Percentiles rank a stretch among this genome's conserved stretches.
These are phyloP conservation scores for Canavalia gladiata DNA, from an alignment of 306 rosid genomes.

Conservation along the genomic window DNA sequence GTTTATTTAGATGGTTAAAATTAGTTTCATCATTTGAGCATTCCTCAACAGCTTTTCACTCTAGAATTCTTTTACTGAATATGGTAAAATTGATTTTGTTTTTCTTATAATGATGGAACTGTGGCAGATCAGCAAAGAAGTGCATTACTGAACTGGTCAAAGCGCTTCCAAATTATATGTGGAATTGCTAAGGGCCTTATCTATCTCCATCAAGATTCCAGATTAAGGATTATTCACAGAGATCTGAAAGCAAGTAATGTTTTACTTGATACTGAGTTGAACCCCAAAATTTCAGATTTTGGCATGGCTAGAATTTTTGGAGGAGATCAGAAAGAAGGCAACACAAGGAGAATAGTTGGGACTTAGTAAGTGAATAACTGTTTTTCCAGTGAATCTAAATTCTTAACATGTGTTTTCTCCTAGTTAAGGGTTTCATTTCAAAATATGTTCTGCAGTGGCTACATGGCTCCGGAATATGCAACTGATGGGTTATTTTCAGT, in stretches of 20 bases:
- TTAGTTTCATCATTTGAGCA: constrained; percentile 10
- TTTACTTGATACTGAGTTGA: constrained; percentile 67
- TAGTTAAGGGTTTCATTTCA: constrained; percentile 10
- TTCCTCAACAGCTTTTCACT: neutral
- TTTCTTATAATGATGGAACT: neutral
- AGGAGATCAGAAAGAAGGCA: constrained; percentile 68
- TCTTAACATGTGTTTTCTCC: neutral
- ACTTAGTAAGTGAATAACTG: constrained; percentile 63
- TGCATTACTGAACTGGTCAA: constrained; percentile 59
- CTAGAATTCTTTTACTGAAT: neutral
- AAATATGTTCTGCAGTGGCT: constrained; percentile 54
- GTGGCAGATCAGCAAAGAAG: constrained; percentile 53
- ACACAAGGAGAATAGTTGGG: constrained; percentile 73
- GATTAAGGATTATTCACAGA: constrained; percentile 68
- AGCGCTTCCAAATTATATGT: constrained; percentile 59
- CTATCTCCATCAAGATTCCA: constrained; percentile 74
- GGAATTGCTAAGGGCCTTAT: constrained; percentile 71
- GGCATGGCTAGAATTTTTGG: constrained; percentile 75
- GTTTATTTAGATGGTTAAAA: neutral
- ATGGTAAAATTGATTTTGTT: neutral
- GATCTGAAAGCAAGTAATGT: constrained; percentile 77
- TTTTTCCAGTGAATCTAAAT: constrained; percentile 7
- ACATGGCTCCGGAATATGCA: constrained; percentile 83
- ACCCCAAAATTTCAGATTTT: constrained; percentile 78
- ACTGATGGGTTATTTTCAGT: constrained; percentile 65